Base-by-base conservation (phyloP, 805 yeast genomes). In the Suhomyces canberraensis region DNA sequence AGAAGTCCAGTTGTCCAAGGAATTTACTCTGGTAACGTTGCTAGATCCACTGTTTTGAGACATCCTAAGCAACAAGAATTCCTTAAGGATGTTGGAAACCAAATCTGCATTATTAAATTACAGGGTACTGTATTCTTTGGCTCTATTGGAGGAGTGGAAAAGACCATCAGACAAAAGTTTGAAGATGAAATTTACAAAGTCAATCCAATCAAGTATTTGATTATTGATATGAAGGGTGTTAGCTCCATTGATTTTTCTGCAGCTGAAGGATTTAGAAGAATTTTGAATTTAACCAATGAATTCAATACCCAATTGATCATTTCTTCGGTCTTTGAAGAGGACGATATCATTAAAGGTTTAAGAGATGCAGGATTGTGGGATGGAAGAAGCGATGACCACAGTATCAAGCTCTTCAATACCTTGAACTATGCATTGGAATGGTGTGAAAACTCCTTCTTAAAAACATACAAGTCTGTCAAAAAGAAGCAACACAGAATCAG, bases 121-220 rank as follows among this genome's bases (percentile, higher is more conserved):
- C 85, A 88, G 47, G 96, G 97, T 14, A 79, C 93, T 16, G 67
- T 93, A 25, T 93, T 93, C 57, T 93, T 93, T 60, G 98, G 98
- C 1, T 88, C 97, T 0, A 90, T 91, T 57, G 95, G 95, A 15
- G 85, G 91, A 2, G 82, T 93, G 31, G 98, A 93, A 60, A 73
- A 76, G 28, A 75, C 77, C 35, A 81, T 91, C 39, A 73, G 93
- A 40, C 64, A 64, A 4, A 61, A 81, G 44, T 76, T 87, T 50
- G 89, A 82, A 26, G 68, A 71, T n/a, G 66, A 62, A 3, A 53
- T 58, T 14, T 79, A 73, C 52, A 54, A 58, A 16, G 61, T 56
- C 29, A 73, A 73, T 36, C 88, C 93, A 18, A 81, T 93, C 49
- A 79, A 84, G 51, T 93, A 81, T 56, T 64, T 93, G 44, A 78